These are phyloP conservation scores for Psilocybe cubensis DNA, from an alignment of 768 basidiomycete species.

Conservation along the genomic window DNA sequence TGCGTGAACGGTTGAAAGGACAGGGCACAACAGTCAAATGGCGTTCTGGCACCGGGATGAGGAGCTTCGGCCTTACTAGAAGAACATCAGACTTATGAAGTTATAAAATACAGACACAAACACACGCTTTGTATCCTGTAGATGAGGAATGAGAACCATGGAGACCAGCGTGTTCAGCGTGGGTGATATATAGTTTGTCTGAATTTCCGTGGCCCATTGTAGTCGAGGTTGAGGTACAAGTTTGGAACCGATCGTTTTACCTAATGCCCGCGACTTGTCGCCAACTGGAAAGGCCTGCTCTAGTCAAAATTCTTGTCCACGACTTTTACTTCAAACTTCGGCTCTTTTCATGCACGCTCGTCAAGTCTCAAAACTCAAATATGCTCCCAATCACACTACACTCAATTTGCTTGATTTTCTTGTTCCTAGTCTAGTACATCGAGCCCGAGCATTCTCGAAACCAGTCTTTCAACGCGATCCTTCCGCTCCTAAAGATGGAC, in stretches of 20 bases:
- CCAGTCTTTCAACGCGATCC: constrained; percentile 2
- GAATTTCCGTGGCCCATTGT: constrained; percentile 87
- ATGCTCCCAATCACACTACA: constrained; percentile 25
- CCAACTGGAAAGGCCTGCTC: background rate
- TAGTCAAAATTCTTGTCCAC: constrained; percentile 1
- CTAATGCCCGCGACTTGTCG: constrained; percentile 14
- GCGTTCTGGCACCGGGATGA: constrained; percentile 66
- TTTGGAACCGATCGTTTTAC: constrained; percentile 11
- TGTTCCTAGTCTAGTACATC: constrained; percentile 33
- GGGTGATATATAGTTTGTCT: constrained; percentile 87
- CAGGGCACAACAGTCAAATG: constrained; percentile 91
- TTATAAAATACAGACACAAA: constrained; percentile 14
- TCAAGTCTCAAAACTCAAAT: constrained; percentile 15
- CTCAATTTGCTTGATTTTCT: constrained; percentile 46
- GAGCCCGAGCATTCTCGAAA: constrained; percentile 18
- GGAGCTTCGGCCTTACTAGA: constrained; percentile 69
- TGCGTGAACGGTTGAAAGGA: constrained; percentile 89
- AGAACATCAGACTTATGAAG: constrained; percentile 14
- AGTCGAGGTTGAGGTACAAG: constrained; percentile 16
- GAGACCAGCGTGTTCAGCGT: constrained; percentile 82
- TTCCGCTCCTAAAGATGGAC: constrained; percentile 12
- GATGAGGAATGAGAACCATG: constrained; percentile 85
- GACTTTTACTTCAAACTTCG: background rate
- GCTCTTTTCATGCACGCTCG: background rate
- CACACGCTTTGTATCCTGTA: constrained; percentile 70